These are phyloP conservation scores for Gryganskiella cystojenkinii DNA, from an alignment of 192 early-diverging fungal species.

Conservation along the genomic window DNA sequence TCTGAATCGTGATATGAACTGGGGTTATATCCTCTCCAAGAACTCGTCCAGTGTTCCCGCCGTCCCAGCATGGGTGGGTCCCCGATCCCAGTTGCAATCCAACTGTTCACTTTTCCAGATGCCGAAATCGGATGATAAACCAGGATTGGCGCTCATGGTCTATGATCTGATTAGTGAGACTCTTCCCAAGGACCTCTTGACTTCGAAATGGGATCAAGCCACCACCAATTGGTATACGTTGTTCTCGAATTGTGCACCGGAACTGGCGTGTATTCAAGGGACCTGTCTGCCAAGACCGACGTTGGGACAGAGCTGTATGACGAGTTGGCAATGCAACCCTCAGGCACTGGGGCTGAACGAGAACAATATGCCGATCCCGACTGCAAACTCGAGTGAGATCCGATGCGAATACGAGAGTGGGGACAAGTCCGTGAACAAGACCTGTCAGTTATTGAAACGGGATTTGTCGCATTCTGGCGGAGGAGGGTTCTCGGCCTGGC, in stretches of 20 bases:
- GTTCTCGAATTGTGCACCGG: conserved; percentile 37
- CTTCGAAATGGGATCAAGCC: conserved; percentile 25
- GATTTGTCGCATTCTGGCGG: not conserved
- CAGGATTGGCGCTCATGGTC: conserved; percentile 31
- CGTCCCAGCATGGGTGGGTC: conserved; percentile 38
- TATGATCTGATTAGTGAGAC: conserved; percentile 40
- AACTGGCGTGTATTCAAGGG: conserved; percentile 17
- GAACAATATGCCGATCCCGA: conserved; percentile 32
- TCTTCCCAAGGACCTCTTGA: conserved; percentile 23
- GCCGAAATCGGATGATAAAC: conserved; percentile 20
- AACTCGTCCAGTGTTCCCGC: conserved; percentile 32
- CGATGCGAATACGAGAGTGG: conserved; percentile 43
- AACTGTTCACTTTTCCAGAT: conserved; percentile 32
- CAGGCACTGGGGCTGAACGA: conserved; percentile 41
- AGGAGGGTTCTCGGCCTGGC: conserved; percentile 31
- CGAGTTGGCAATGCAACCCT: conserved; percentile 44
- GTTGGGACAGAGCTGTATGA: conserved; percentile 25
- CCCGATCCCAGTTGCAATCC: conserved; percentile 11
- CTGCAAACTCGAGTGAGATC: conserved; percentile 24
- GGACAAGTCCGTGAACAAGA: conserved; percentile 21
- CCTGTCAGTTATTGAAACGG: conserved; percentile 32
- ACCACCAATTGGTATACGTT: conserved; percentile 35
- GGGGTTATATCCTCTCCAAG: conserved; percentile 38
- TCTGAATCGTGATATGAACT: conserved; percentile 23
- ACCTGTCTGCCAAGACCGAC: conserved; percentile 23